phyloP scores from a whole-genome alignment of 305 asterid genomes.

The Fraxinus latifolia region DNA sequence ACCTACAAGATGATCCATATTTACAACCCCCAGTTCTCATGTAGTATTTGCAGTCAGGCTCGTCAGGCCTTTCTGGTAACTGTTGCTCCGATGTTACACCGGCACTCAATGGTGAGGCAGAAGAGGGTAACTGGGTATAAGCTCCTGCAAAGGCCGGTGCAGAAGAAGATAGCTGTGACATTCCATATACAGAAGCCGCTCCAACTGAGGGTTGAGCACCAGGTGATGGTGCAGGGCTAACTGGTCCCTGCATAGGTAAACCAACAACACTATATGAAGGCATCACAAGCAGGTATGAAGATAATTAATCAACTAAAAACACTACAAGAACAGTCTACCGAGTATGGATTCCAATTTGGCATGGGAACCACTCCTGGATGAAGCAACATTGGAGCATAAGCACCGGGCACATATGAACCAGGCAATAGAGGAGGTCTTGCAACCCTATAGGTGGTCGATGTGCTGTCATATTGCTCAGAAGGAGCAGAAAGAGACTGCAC shows the following conservation, averaged over 20 bases:
- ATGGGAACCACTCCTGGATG: conserved; percentile 69
- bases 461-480: conserved; percentile 51
- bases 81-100: conserved; percentile 37
- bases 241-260: conserved; percentile 53
- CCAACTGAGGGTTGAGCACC: conserved; percentile 60
- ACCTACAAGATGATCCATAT: conserved; percentile 78
- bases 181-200: conserved; percentile 56
- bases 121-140: conserved; percentile 44
- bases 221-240: conserved; percentile 62
- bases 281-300: not conserved
- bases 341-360: conserved; percentile 73
- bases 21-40: conserved; percentile 92
- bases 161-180: conserved; percentile 57
- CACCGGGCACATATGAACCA: conserved; percentile 65
- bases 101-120: conserved; percentile 40
- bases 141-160: conserved; percentile 48
- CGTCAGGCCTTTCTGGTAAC: conserved; percentile 75
- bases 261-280: conserved; percentile 9
- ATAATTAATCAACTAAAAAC: not conserved
- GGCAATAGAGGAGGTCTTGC: conserved; percentile 73
- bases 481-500: conserved; percentile 70
- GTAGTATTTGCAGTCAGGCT: conserved; percentile 74
- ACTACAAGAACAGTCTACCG: conserved; percentile 34
- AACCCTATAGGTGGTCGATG: conserved; percentile 50
- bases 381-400: conserved; percentile 72